Evolutionary conservation across 2,329 filamentous ascomycete species (phyloP).

Genomic region (Fusarium hostae): DNA sequence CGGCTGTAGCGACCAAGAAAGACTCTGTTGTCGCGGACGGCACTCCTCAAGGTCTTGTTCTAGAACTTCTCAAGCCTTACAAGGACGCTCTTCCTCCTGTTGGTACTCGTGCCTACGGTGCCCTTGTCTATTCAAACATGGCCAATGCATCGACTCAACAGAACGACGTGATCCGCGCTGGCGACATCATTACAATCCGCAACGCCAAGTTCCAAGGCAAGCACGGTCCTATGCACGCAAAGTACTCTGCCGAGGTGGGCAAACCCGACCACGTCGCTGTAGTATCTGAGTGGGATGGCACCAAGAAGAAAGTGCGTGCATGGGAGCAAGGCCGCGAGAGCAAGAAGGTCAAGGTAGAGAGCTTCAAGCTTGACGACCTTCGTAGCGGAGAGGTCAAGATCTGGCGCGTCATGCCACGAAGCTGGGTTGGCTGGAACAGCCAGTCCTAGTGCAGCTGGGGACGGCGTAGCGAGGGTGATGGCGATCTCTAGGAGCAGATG

Average conservation of each 20-base stretch:
- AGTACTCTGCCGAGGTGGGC: conserved; percentile 89
- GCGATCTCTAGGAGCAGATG: conserved; percentile 18
- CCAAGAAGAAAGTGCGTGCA: conserved; percentile 94
- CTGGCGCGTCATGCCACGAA: conserved; percentile 92
- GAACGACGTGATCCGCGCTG: conserved; percentile 90
- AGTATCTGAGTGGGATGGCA: conserved; percentile 97
- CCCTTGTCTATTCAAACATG: conserved; percentile 92
- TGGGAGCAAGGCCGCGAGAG: conserved; percentile 97
- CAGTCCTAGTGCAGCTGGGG: conserved; percentile 60
- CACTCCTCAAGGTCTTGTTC: conserved; percentile 79
- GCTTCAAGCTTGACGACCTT: conserved; percentile 92
- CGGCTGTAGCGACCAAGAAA: conserved; percentile 76
- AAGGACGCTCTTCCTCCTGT: conserved; percentile 81
- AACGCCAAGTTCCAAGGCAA: conserved; percentile 96
- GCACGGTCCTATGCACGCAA: conserved; percentile 93
- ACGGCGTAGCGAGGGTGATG: conserved; percentile 17
- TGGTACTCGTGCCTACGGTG: conserved; percentile 89
- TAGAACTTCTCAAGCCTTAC: conserved; percentile 80
- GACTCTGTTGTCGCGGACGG: conserved; percentile 87
- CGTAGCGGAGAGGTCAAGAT: conserved; percentile 95
- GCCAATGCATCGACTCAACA: conserved; percentile 93
- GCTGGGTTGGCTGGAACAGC: conserved; percentile 90
- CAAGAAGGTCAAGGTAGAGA: conserved; percentile 93
- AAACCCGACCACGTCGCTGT: conserved; percentile 90
- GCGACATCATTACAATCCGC: conserved; percentile 91